Conservation (phyloP, 2,329 filamentous ascomycete species). For the Trichoderma sp. region DNA sequence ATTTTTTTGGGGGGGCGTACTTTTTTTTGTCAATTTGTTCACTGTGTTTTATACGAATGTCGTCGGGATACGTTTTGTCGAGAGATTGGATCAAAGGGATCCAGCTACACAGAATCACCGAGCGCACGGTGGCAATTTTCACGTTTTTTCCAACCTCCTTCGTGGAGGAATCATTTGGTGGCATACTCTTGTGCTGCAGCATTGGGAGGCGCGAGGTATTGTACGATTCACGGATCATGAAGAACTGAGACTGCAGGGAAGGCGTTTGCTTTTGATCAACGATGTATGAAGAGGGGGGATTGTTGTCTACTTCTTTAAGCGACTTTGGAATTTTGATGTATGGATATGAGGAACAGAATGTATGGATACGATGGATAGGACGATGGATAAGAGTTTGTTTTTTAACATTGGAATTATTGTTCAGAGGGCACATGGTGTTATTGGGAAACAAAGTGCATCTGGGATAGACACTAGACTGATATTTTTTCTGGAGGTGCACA, state of each 20-base stretch:
- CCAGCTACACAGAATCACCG: not conserved
- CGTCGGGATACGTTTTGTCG: conserved; percentile 9
- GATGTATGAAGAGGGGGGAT: not conserved
- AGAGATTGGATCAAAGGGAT: not conserved
- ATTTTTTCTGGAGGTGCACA: conserved; percentile 4
- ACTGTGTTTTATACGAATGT: not conserved
- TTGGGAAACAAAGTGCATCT: not conserved
- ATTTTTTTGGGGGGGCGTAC: not conserved
- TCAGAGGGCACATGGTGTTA: not conserved
- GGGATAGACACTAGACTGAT: conserved; percentile 13
- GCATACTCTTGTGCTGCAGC: not conserved
- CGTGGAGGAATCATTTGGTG: not conserved
- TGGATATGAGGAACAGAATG: not conserved
- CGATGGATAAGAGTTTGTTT: not conserved
- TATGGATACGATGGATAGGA: not conserved
- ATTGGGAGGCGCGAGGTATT: not conserved
- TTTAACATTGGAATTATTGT: not conserved
- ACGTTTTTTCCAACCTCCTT: not conserved
- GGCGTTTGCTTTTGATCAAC: not conserved
- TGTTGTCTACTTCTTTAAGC: not conserved
- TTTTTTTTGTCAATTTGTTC: not conserved
- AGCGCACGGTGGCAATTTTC: not conserved
- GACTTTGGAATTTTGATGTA: not conserved
- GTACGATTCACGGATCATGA: not conserved
- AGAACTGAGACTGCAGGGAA: not conserved